Evolutionary conservation across 148 eudicot species (phyloP), one percentile per base, ranked within the genome.

Genomic region (Rhododendron henanense): DNA sequence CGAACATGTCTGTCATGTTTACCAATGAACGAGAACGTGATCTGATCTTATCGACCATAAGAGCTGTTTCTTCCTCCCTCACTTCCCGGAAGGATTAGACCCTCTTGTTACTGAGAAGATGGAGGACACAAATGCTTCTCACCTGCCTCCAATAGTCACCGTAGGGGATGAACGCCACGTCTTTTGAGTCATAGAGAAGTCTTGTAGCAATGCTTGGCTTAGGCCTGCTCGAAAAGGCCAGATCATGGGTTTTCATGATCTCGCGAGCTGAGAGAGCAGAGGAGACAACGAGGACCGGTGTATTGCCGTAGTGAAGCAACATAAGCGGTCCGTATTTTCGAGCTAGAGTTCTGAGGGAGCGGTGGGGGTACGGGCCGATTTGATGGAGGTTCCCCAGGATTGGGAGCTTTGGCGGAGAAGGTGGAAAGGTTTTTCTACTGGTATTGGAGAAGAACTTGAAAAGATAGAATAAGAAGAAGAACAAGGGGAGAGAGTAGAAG

Each of bases 121-220:
- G 92, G 67, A 89, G 88, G 35, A 90, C 88, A 84, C 85, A 90
- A 35, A 91, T 87, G 85, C 92, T 89, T 77, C 85, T 89, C 75
- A 90, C 81, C 39, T 90, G 92, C 84, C 95, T 86, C 93, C 95
- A 93, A 63, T 89, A 88, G 19, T 89, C 93, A 59, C 93, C 91
- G 48, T 91, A 93, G 18, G 93, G 91, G 59, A 87, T 90, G 23
- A 81, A 78, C 15, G 87, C 84, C 3, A 91, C 84, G 37, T 91
- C 92, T 18, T 41, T 85, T 1, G 10, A 28, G 71, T 85, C 37
- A 44, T 85, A 78, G 16, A 85, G 33, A 25, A 85, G 83, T 9
- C 45, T 15, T 1, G 18, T 44, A 4, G 18, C 25, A 0, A 41
- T 23, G 7, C 7, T n/a, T 6, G 82, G 1, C 6, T 71, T 1